These are phyloP conservation scores for Chloranthus sessilifolius DNA, from an alignment of 164 flowering plant species.

Conservation along the genomic window DNA sequence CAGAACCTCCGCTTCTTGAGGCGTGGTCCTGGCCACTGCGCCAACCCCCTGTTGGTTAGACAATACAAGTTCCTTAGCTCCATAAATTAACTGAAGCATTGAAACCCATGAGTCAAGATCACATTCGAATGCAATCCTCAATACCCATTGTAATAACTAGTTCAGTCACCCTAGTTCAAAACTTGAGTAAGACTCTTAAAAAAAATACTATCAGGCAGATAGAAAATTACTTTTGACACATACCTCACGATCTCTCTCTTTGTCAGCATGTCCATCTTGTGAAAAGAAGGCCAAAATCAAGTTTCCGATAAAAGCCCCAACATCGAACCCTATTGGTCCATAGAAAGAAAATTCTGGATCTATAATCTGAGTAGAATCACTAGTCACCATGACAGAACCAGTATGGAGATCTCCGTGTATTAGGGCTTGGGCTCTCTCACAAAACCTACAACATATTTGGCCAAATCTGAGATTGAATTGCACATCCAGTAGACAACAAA, in stretches of 20 bases:
- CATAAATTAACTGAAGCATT: too few relatives aligned
- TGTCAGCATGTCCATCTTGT: slow-evolving; percentile 81
- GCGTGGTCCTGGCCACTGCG: too few relatives aligned
- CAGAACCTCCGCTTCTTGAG: too few relatives aligned
- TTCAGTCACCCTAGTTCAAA: too few relatives aligned
- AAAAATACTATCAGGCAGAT: too few relatives aligned
- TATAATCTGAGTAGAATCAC: slow-evolving; percentile 84
- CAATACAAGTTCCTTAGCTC: too few relatives aligned
- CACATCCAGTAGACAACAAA: background rate
- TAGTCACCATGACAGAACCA: slow-evolving; percentile 91
- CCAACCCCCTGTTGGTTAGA: too few relatives aligned
- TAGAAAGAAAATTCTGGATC: slow-evolving; percentile 94
- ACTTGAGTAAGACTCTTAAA: too few relatives aligned
- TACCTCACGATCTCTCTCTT: slow-evolving; percentile 62
- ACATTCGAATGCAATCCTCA: too few relatives aligned
- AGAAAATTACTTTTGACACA: slow-evolving; percentile 8
- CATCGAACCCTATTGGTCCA: slow-evolving; percentile 96
- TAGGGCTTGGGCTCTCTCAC: slow-evolving; percentile 91
- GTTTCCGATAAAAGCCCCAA: slow-evolving; percentile 95
- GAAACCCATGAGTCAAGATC: too few relatives aligned
- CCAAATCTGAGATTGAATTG: background rate
- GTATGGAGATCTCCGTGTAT: slow-evolving; percentile 98
- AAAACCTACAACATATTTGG: slow-evolving; percentile 49
- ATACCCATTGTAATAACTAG: too few relatives aligned
- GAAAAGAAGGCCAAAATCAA: slow-evolving; percentile 72